Base-by-base conservation (phyloP, 2,329 filamentous ascomycete species). In the Madurella mycetomatis region DNA sequence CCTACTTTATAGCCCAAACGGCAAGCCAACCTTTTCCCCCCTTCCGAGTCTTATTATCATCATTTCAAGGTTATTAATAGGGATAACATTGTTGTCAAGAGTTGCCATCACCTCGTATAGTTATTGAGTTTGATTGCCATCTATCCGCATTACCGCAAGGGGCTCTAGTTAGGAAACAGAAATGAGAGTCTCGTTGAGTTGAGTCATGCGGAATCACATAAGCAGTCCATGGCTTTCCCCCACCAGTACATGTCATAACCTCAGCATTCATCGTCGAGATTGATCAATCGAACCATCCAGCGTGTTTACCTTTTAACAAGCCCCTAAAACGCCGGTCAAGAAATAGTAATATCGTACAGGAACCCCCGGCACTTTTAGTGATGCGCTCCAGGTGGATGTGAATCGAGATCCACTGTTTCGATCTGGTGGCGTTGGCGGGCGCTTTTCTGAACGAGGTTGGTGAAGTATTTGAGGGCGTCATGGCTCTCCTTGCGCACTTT, bases 401-500 rank as follows among this genome's bases (percentile, higher is more conserved):
- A 73, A 12, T 84, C 81, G 9, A 84, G 71, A 60, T 84, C 81
- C 42, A 84, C 74, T 8, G 69, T 74, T 55, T 76, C 73, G 19
- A 84, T 76, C 42, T 71, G 69, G 43, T 67, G 67, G 34, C 79
- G 75, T 63, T 85, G 76, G 54, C 75, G 71, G 17, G 75, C 74
- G 57, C 80, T 84, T 62, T 85, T 79, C 56, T 87, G 81, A 49
- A 94, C 84, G 16, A 99, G 79, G 65, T 95, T 94, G 49, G 83
- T 76, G 70, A 99, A 99, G 74, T 95, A 97, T 71, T 92, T 95
- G 61, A 83, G 77, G 7, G 94, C 94, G 32, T 90, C 85, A 67
- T 95, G 87, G 66, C 90, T 94, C 73, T 97, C 92, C 34, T 76
- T 78, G 70, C 86, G 86, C 57, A 90, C 81, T 74, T 94, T 95